phyloP scores from a whole-genome alignment of 257 asterid genomes.

The Nicotiana otophora region DNA sequence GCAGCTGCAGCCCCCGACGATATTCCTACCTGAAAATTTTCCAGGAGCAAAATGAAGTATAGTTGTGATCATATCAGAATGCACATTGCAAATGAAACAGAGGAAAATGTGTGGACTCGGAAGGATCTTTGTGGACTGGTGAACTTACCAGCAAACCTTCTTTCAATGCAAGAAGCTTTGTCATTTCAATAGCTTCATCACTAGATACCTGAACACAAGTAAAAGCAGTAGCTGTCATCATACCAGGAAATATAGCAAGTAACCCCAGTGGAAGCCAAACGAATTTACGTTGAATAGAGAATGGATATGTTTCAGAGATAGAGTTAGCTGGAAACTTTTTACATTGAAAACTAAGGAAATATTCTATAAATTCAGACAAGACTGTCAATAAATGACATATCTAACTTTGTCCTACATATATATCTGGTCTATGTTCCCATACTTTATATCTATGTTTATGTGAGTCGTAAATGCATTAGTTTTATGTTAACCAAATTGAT shows the following conservation, averaged over 20 bases:
- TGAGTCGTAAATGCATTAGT: background rate
- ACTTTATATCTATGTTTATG: background rate
- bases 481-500: background rate
- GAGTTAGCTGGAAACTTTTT: background rate
- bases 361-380: background rate
- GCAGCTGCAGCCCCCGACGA: slow-evolving; percentile 63
- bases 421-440: background rate
- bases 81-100: background rate
- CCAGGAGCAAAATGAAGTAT: background rate
- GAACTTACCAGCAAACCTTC: slow-evolving; percentile 45
- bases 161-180: slow-evolving; percentile 46
- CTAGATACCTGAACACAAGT: slow-evolving; percentile 31
- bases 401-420: background rate
- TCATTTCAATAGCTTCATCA: slow-evolving; percentile 47
- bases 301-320: background rate
- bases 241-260: background rate
- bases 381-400: background rate
- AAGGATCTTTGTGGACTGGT: background rate
- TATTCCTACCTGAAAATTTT: slow-evolving; percentile 39
- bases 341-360: background rate
- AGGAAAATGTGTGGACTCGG: background rate
- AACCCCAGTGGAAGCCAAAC: background rate
- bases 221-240: background rate
- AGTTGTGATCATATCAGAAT: background rate
- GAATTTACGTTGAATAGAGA: background rate